Percentiles rank a stretch among this genome's conserved stretches.
phyloP scores from a whole-genome alignment of 768 basidiomycete genomes.

The Mycena rebaudengoi region DNA sequence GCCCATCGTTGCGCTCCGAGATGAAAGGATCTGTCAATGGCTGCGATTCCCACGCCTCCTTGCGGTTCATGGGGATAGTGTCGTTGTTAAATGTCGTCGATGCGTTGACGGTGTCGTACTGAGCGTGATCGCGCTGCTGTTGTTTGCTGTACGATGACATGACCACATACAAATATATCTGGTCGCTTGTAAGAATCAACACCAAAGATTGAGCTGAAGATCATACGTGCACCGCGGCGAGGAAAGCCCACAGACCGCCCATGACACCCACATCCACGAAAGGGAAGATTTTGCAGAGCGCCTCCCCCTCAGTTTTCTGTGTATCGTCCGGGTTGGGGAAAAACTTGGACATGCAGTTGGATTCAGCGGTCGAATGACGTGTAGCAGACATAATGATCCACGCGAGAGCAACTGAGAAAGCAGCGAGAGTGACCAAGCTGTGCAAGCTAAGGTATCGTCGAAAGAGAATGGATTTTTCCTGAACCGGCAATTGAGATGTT shows the following conservation, averaged over 20 bases:
- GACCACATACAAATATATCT: conserved; percentile 60
- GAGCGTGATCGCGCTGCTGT: conserved; percentile 83
- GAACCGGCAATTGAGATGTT: not conserved
- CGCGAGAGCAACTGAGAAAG: conserved; percentile 80
- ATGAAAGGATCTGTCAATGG: conserved; percentile 47
- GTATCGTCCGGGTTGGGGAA: conserved; percentile 51
- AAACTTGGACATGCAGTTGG: conserved; percentile 68
- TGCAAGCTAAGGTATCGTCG: conserved; percentile 78
- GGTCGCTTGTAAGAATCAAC: conserved; percentile 15
- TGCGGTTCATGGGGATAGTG: conserved; percentile 68
- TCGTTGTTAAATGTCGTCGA: conserved; percentile 62
- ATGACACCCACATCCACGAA: conserved; percentile 95
- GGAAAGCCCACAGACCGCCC: conserved; percentile 85
- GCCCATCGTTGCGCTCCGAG: conserved; percentile 27
- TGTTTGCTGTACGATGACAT: conserved; percentile 69
- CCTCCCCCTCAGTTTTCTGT: conserved; percentile 61
- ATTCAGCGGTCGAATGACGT: conserved; percentile 76
- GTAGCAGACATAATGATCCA: conserved; percentile 86
- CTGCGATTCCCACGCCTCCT: conserved; percentile 76
- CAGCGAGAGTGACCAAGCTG: conserved; percentile 57
- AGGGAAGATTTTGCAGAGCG: conserved; percentile 88
- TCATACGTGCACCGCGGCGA: conserved; percentile 80
- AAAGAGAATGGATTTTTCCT: conserved; percentile 76
- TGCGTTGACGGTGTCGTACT: conserved; percentile 79
- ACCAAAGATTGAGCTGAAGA: not conserved